Conservation (phyloP, 2,329 filamentous ascomycete genomes). For the Alternaria infectoria region DNA sequence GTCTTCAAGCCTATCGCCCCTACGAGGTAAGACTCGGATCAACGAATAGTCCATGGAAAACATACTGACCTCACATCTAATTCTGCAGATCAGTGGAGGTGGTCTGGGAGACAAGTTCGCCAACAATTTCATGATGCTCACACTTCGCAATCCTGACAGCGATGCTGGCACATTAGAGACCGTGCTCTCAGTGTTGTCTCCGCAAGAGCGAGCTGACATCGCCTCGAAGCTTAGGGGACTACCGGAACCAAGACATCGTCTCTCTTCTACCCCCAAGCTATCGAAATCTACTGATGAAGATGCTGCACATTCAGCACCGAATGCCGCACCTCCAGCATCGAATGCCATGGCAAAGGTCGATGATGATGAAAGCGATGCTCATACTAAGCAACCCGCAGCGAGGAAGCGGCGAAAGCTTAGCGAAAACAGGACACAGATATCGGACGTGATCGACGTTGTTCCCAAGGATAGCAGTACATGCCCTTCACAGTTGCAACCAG, state of each 20-base stretch:
- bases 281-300: background rate
- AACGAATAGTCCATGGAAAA: background rate
- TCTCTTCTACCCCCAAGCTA: background rate
- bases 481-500: background rate
- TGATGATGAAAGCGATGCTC: background rate
- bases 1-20: conserved; percentile 20
- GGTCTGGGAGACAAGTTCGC: conserved; percentile 6
- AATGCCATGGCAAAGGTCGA: background rate
- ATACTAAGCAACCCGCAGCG: background rate
- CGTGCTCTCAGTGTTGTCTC: conserved; percentile 1
- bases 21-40: conserved; percentile 7
- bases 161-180: conserved; percentile 2
- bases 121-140: conserved; percentile 22
- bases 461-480: background rate
- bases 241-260: background rate
- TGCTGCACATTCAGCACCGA: background rate
- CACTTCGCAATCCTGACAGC: conserved; percentile 15
- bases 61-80: background rate
- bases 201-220: background rate
- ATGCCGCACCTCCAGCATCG: background rate
- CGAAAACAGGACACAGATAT: background rate
- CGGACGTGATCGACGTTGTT: background rate
- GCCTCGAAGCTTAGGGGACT: background rate
- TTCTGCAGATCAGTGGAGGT: background rate
- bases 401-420: conserved; percentile 2